Evolutionary conservation across 352 stramenopile species (phyloP).

Genomic region (Globisporangium iwayamae): DNA sequence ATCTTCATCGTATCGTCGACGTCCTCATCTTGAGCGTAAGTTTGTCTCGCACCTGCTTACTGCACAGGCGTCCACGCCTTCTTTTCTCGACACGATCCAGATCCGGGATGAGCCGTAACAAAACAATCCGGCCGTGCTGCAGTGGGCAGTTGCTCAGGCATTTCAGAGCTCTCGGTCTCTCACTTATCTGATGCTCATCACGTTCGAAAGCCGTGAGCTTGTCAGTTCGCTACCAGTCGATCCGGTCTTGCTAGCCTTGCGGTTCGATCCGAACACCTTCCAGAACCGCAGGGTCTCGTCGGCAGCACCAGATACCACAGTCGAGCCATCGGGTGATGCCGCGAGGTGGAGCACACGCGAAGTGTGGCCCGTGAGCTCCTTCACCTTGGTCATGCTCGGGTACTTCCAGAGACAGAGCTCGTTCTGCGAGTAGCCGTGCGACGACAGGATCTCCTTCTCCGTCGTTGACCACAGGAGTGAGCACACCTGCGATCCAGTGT

Average conservation of each 20-base stretch:
- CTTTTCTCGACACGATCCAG: neutral
- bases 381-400: slow-evolving; percentile 96
- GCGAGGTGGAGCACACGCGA: slow-evolving; percentile 96
- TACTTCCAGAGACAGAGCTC: slow-evolving; percentile 99
- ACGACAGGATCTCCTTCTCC: slow-evolving; percentile 95
- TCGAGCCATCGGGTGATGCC: slow-evolving; percentile 94
- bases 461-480: slow-evolving; percentile 92
- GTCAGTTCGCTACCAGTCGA: slow-evolving; percentile 50
- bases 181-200: slow-evolving; percentile 86
- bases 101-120: neutral
- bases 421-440: slow-evolving; percentile 97
- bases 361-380: slow-evolving; percentile 97
- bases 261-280: slow-evolving; percentile 95
- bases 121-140: neutral
- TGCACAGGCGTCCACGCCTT: neutral
- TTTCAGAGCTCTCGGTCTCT: slow-evolving; percentile 4
- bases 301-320: slow-evolving; percentile 95
- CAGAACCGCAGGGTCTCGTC: slow-evolving; percentile 99
- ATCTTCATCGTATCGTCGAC: slow-evolving; percentile 4
- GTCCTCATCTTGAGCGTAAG: neutral
- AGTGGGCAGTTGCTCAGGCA: neutral
- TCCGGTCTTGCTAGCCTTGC: slow-evolving; percentile 64
- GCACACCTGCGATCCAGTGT: slow-evolving; percentile 98
- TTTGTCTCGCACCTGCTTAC: neutral
- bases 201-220: slow-evolving; percentile 65